Evolutionary conservation across 306 rosid species (phyloP), one percentile per base, ranked within the genome.

Genomic region (Cicer arietinum): DNA sequence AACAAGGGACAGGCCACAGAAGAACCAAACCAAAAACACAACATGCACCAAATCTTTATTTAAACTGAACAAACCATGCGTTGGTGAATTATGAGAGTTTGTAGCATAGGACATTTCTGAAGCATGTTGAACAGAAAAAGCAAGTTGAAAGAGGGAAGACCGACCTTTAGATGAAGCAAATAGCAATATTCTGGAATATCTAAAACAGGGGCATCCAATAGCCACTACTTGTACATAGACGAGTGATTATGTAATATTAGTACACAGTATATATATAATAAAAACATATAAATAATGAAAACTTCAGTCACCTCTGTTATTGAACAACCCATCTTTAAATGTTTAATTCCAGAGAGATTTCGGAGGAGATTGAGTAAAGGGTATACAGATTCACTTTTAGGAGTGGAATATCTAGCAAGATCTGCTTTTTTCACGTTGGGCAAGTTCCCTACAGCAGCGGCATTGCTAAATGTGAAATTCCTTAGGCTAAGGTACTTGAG

Each of bases 21-120:
- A 43, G 47, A 47, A 1, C 54, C 7, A 50, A 50, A 50, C 54
- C 5, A 12, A 50, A 50, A 43, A 8, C 10, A 43, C 47, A 43
- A 12, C 54, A 50, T 3, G 8, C 7, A 50, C 1, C 43, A 67
- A 46, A 67, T 3, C 57, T 18, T 46, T 2, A 30, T 3, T 22
- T 10, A 20, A 59, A 66, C 40, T 45, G 18, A 14, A 42, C 8
- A 65, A 16, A 12, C 46, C 50, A 8, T 14, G 12, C 12, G 10
- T 4, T 25, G 51, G 3, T 3, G 25, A 50, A 69, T 48, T 3
- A 7, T n/a, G 17, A 70, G 50, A 35, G 2, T 6, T 17, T 52
- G 50, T 51, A 70, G 50, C 63, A 8, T 52, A 3, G 40, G 63
- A 70, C 75, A 70, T 52, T 16, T 39, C 10, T 52, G 22, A 39